These are phyloP conservation scores for Neurospora sp. DNA, from an alignment of 495 filamentous ascomycete species.

Conservation along the genomic window DNA sequence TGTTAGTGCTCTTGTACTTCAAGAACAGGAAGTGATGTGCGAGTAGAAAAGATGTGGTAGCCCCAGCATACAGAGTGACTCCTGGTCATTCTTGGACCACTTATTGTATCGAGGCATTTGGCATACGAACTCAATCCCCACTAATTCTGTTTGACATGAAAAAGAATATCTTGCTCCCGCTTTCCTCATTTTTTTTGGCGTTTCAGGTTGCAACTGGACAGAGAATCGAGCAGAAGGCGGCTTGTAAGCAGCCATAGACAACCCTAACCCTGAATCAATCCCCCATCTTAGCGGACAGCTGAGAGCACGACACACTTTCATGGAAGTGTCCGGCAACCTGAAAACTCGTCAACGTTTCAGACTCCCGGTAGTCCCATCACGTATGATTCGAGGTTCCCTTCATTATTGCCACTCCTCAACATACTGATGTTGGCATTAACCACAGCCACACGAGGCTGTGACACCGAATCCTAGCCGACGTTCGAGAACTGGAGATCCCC, in stretches of 20 bases:
- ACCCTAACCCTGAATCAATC: neutral
- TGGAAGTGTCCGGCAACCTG: neutral
- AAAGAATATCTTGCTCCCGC: neutral
- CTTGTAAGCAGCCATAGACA: neutral
- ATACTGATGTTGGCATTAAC: neutral
- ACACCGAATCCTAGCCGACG: neutral
- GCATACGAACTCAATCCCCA: neutral
- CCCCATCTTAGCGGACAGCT: no score
- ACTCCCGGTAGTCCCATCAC: neutral
- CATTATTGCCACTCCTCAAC: neutral
- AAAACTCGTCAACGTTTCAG: neutral
- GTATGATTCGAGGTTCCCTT: neutral
- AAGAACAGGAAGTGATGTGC: neutral
- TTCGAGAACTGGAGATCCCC: neutral
- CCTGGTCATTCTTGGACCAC: neutral
- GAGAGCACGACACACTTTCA: neutral
- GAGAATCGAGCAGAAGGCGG: neutral
- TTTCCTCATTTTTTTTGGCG: neutral
- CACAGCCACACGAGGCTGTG: neutral
- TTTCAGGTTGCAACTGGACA: neutral
- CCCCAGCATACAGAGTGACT: neutral
- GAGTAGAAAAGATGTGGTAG: neutral
- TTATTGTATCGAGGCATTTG: neutral
- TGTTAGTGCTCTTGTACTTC: neutral
- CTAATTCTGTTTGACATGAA: neutral